phyloP scores from a whole-genome alignment of 2,329 filamentous ascomycete species.

The Trichoderma koningii region DNA sequence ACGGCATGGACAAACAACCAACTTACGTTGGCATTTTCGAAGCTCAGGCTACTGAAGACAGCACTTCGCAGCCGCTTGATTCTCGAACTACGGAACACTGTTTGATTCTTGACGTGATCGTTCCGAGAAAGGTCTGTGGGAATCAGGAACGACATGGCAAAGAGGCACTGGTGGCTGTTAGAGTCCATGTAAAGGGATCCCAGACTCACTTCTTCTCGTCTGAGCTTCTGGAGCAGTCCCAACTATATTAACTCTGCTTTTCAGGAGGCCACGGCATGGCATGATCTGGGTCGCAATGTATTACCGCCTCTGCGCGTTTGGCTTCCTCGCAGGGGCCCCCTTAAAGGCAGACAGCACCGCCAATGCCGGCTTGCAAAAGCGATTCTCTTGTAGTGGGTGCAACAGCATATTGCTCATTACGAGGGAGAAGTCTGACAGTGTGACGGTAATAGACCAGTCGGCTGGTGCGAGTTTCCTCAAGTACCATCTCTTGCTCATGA shows the following conservation, averaged over 20 bases:
- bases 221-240: too few species aligned
- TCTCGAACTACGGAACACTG: conserved; percentile 5
- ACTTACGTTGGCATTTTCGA: too few species aligned
- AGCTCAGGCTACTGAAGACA: background rate
- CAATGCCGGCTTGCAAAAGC: conserved; percentile 63
- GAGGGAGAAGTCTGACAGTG: background rate
- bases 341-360: conserved; percentile 55
- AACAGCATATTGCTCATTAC: conserved; percentile 42
- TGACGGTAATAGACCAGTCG: background rate
- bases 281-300: conserved; percentile 37
- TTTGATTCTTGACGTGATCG: background rate
- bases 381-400: conserved; percentile 60
- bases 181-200: too few species aligned
- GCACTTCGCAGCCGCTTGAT: background rate
- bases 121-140: background rate
- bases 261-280: too few species aligned
- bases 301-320: conserved; percentile 60
- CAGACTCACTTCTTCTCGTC: too few species aligned
- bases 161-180: too few species aligned
- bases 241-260: background rate
- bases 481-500: background rate
- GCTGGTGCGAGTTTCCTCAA: conserved; percentile 9
- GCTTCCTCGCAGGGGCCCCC: conserved; percentile 58
- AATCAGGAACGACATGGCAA: background rate
- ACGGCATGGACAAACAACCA: too few species aligned